Base-by-base conservation (phyloP, 352 stramenopile species). In the Phytophthora colocasiae region DNA sequence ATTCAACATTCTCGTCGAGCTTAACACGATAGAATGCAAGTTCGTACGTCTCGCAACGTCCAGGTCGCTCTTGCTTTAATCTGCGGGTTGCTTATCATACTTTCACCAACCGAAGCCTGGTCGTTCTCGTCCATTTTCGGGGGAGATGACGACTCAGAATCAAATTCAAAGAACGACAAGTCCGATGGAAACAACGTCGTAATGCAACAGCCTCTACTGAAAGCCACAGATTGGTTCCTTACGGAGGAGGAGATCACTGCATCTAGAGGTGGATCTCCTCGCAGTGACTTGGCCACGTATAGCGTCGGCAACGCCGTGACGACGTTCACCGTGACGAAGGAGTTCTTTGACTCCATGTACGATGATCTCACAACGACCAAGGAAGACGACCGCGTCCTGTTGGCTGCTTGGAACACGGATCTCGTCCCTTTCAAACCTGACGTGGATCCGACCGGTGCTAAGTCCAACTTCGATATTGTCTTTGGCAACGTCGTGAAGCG, bases 351-450 rank as follows among this genome's bases (percentile, higher is more conserved):
- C 14, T 59, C 69, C 0, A 49, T 83, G 2, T 85, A 75, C 45
- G 41, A 60, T 3, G 80, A 89, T 41, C 27, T 88, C 0, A 58
- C 71, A 31, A 62, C 59, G 11, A 75, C 70, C 1, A 67, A 52
- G 8, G 31, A 56, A 15, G 43, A 59, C 12, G 58, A 72, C 15
- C 65, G 66, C 27, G 73, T 88, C 38, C 71, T 74, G 29, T 49
- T 87, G 11, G 63, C 77, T 4, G 75, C 64, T 38, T 90, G 81
- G 78, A 85, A 69, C 27, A 75, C 83, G 4, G 72, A 85, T 32
- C 52, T 87, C 27, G 56, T 87, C 7, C 56, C 75, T 8, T 68
- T 86, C 10, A 48, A 64, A n/a, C 76, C 78, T 10, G 39, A 77
- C 46, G 27, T 58, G 5, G 53, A 74, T 6, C 44, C 53, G 5